These are phyloP conservation scores for Geoglossum cookeanum DNA, from an alignment of 2,329 filamentous ascomycete genomes.

Conservation along the genomic window DNA sequence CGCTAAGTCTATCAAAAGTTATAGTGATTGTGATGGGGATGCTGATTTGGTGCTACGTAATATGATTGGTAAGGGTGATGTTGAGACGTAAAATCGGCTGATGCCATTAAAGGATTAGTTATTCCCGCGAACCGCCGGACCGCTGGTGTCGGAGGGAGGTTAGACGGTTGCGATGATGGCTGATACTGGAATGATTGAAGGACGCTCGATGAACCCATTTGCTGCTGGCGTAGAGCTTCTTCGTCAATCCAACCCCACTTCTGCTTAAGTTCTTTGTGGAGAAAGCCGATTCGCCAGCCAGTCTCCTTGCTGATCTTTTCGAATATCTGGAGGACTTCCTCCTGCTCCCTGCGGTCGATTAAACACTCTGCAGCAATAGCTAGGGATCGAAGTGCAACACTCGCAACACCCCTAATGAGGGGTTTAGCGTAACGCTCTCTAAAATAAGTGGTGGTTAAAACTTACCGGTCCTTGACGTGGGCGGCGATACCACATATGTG, in stretches of 20 bases:
- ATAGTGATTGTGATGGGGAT: conserved; percentile 10
- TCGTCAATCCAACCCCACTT: conserved; percentile 56
- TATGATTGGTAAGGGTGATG: conserved; percentile 67
- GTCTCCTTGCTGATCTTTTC: conserved; percentile 56
- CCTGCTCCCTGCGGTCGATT: conserved; percentile 48
- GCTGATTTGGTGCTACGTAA: conserved; percentile 52
- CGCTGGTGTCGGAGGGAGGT: conserved; percentile 5
- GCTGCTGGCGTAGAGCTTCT: conserved; percentile 18
- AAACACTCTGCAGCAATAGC: conserved; percentile 60
- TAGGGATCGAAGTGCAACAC: conserved; percentile 60
- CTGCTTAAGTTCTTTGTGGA: conserved; percentile 53
- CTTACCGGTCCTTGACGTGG: conserved; percentile 55
- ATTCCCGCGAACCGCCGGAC: conserved; percentile 24
- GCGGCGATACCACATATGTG: conserved; percentile 81
- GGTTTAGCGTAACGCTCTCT: background rate
- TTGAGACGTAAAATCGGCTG: conserved; percentile 56
- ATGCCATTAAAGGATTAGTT: conserved; percentile 50
- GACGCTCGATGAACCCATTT: conserved; percentile 12
- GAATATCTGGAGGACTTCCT: conserved; percentile 62
- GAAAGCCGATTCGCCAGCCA: conserved; percentile 55
- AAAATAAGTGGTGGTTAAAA: background rate
- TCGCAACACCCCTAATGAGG: conserved; percentile 39
- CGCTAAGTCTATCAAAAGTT: conserved; percentile 6
- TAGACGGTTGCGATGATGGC: conserved; percentile 9
- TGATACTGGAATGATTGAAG: conserved; percentile 2